Base-by-base conservation (phyloP, 495 filamentous ascomycete species). In the Hypoxylon lenormandii region DNA sequence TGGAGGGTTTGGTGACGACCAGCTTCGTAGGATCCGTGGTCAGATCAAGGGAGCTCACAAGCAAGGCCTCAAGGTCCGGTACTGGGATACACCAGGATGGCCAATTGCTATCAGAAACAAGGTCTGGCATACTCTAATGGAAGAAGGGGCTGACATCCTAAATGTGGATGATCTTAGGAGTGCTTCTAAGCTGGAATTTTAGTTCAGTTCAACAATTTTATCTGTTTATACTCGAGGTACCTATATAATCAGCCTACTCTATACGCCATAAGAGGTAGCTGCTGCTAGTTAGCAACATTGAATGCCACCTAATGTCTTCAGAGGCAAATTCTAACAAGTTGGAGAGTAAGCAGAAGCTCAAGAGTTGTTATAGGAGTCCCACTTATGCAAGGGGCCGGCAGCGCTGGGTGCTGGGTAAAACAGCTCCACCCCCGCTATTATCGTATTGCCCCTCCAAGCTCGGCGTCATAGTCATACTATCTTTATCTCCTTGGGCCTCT, bases 11-110 rank as follows among this genome's bases (percentile, higher is more conserved):
- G 80, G 51, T 28, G 60, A 76, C 12, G 56, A 64, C 12, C 91
- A 95, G 70, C 80, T 91, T 63, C 77, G 75, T 0, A 81, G 76
- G 19, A 86, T 95, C 66, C 81, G 89, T 15, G 77, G 77, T 0
- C 90, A 94, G 66, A 83, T 95, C 13, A 80, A 80, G n/a, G 84
- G 84, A 40, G 92, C 92, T 10, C 88, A 92, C 66, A 75, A 74
- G 15, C 85, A 86, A 69, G 91, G 92, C 0, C 78, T 96, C 37
- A 88, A 88, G 65, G 89, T 86, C 5, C 77, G 92, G 42, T 96
- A 94, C 74, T 96, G 92, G 92, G 86, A 88, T n/a, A 72, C 90
- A 19, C 92, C 92, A 0, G 77, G 77, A 57, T 96, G 92, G 92
- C 92, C 92, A 10, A 77, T 89, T n/a, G 84, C 86, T 49, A 67